Conservation (phyloP, 805 yeast genomes). For the Maudiozyma serrabonitensis region DNA sequence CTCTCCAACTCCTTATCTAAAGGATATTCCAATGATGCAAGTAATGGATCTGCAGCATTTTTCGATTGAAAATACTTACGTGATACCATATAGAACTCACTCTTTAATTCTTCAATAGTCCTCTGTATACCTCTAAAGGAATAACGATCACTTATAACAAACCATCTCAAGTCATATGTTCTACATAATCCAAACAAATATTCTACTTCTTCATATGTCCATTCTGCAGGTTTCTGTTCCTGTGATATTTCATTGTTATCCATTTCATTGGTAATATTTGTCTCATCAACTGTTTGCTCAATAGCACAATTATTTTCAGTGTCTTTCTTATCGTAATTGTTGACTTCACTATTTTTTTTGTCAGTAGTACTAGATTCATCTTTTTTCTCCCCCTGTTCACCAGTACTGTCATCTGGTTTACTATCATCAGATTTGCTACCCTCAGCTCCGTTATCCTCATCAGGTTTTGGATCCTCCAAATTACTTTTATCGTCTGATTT, state of each 20-base stretch:
- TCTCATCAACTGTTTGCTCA: constrained; percentile 7
- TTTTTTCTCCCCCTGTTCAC: background rate
- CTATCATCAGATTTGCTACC: background rate
- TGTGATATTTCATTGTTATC: background rate
- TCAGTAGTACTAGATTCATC: constrained; percentile 1
- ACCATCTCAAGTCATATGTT: constrained; percentile 47
- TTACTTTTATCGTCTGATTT: background rate
- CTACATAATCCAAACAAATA: constrained; percentile 67
- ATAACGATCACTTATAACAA: constrained; percentile 55
- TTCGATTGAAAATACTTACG: constrained; percentile 41
- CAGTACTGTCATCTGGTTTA: background rate
- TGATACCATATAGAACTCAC: constrained; percentile 65
- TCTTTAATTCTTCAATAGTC: constrained; percentile 71
- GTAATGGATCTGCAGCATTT: constrained; percentile 38
- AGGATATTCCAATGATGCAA: constrained; percentile 60
- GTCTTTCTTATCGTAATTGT: background rate
- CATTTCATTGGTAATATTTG: background rate
- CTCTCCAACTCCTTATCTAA: constrained; percentile 67
- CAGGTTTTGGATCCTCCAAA: constrained; percentile 1
- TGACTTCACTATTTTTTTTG: background rate
- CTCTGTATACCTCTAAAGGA: constrained; percentile 30
- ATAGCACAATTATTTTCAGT: constrained; percentile 18
- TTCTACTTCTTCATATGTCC: constrained; percentile 73
- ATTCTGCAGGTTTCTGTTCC: constrained; percentile 19
- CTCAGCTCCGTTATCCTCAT: background rate